Base-by-base conservation (phyloP, 345 rosid species). In the Populus simonii region DNA sequence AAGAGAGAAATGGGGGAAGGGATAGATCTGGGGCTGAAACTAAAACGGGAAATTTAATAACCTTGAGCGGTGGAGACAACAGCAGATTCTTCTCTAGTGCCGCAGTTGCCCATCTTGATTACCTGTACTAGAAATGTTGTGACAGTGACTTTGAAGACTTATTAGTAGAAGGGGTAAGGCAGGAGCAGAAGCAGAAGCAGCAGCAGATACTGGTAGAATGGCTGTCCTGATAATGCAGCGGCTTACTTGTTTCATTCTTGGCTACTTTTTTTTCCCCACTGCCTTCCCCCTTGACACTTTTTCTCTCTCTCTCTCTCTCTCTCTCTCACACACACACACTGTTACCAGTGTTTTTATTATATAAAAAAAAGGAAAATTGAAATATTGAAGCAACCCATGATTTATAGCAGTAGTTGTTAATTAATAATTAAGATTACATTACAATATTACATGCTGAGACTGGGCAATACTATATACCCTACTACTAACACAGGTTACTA, bases 1-100 rank as follows among this genome's bases (percentile, higher is more conserved):
- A 59, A 43, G n/a, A 49, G 13, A n/a, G 63, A 41, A 39, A 49
- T 13, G 16, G 38, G 35, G 66, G 45, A 8, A 29, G 35, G 41
- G 39, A 11, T 73, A 80, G 83, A 87, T 83, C 81, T 79, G 77
- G 43, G 49, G 33, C 51, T 33, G 33, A 62, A 73, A 63, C 36
- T 18, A 47, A 55, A 51, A 67, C 23, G 74, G 77, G 73, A 33
- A 66, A 31, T 8, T 12, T 8, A 33, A 72, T 38, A 57, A 89
- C 95, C 97, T 91, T 94, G 98, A 85, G 93, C 93, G 80, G 85
- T 84, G 82, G 96, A 85, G 82, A 92, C 94, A 39, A 86, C 91
- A 74, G 91, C 93, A 84, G 98, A 89, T 80, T 96, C 97, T 87
- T 93, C 99, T 87, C 96, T 87, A 75, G 98, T 96, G 72, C 97